Percentiles rank a stretch among this genome's conserved stretches.
phyloP scores from a whole-genome alignment of 768 basidiomycete genomes.

The Dioszegia aurantiaca region DNA sequence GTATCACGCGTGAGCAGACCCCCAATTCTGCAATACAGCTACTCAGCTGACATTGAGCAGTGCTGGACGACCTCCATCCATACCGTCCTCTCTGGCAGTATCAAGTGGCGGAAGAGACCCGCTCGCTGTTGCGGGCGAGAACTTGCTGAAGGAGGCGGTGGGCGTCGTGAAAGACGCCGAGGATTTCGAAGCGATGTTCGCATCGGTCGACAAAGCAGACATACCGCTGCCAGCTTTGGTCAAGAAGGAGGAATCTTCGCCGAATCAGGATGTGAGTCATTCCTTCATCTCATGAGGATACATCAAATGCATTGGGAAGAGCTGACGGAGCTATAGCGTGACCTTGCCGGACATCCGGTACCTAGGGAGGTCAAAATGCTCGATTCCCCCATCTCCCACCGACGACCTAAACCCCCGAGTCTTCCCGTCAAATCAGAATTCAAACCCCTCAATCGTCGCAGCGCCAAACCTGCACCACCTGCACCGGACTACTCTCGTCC shows the following conservation, averaged over 20 bases:
- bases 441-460: neutral
- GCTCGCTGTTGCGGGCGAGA: neutral
- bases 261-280: neutral
- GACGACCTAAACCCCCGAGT: no score
- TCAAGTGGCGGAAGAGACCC: neutral
- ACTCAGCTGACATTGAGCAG: neutral
- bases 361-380: no score
- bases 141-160: constrained; percentile 3
- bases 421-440: no score
- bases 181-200: constrained; percentile 12
- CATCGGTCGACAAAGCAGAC: neutral
- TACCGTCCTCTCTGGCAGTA: neutral
- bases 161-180: neutral
- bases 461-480: neutral
- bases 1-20: constrained; percentile 6
- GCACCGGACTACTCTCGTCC: constrained; percentile 4
- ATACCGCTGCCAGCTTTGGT: neutral
- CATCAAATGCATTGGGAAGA: no score
- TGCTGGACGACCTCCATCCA: neutral
- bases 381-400: no score
- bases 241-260: neutral
- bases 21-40: neutral
- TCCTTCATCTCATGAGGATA: no score
- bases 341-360: no score
- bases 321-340: no score